phyloP scores from a whole-genome alignment of 805 yeast species.

The Candida silvatica region DNA sequence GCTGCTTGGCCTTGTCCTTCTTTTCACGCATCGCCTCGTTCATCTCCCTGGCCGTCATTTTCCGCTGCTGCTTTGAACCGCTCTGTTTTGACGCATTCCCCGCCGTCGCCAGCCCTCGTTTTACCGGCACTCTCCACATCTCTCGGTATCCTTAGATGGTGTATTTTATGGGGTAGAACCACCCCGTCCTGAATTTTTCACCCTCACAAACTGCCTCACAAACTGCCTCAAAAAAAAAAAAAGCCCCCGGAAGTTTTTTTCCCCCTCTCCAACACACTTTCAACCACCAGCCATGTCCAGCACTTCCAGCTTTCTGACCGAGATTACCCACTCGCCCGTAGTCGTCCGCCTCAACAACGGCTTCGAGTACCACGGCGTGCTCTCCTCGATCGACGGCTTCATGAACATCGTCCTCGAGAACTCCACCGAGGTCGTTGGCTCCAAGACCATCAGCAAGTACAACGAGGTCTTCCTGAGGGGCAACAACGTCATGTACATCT shows the following conservation, averaged over 20 bases:
- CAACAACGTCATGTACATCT: conserved; percentile 58
- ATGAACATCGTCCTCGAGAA: conserved; percentile 88
- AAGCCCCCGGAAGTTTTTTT: not conserved
- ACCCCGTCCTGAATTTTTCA: no score
- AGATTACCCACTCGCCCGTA: conserved; percentile 72
- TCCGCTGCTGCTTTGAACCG: conserved; percentile 1
- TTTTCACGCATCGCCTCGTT: conserved; percentile 15
- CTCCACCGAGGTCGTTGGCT: conserved; percentile 57
- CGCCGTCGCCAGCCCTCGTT: not conserved
- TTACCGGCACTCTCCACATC: no score
- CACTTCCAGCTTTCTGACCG: conserved; percentile 66
- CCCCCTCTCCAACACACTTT: not conserved
- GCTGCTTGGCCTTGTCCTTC: conserved; percentile 17
- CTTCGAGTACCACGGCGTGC: conserved; percentile 64
- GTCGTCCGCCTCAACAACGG: conserved; percentile 83
- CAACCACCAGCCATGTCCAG: conserved; percentile 10
- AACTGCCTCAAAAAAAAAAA: not conserved
- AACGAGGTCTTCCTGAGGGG: conserved; percentile 86
- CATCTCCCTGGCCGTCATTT: conserved; percentile 12
- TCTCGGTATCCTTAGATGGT: no score
- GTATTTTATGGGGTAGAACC: no score
- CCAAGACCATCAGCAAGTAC: conserved; percentile 38
- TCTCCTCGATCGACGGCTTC: conserved; percentile 84
- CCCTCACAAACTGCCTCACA: no score
- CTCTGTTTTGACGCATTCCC: conserved; percentile 1